Evolutionary conservation across 169 alveolate species (phyloP).

Genomic region (Eimeria maxima): DNA sequence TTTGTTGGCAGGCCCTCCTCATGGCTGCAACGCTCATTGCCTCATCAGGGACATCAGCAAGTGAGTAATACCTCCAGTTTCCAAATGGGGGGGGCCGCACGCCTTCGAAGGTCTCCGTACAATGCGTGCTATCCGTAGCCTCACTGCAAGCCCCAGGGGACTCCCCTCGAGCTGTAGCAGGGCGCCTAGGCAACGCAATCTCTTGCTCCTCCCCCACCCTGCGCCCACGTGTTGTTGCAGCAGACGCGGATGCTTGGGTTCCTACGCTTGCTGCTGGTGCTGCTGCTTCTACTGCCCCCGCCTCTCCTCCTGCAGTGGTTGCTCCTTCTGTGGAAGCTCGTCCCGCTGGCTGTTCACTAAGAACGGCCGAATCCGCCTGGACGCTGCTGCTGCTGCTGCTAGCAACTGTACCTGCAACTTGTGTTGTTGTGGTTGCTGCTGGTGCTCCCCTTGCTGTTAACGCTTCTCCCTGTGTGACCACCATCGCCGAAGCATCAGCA

Average conservation of each 20-base stretch:
- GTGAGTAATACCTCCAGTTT: slow-evolving; percentile 18
- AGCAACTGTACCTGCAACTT: neutral
- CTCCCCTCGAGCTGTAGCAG: slow-evolving; percentile 27
- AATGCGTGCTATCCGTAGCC: slow-evolving; percentile 66
- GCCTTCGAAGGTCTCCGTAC: slow-evolving; percentile 51
- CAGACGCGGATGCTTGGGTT: neutral
- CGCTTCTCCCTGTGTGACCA: neutral
- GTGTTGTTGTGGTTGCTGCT: neutral
- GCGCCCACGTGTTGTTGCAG: slow-evolving; percentile 25
- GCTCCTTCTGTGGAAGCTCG: neutral
- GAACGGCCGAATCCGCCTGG: neutral
- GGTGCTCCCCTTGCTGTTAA: neutral
- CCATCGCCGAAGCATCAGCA: neutral
- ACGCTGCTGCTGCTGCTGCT: neutral
- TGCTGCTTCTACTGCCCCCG: neutral
- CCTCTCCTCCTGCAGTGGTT: neutral
- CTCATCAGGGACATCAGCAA: slow-evolving; percentile 57
- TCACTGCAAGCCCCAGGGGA: slow-evolving; percentile 72
- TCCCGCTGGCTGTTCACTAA: neutral
- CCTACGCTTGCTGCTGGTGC: slow-evolving; percentile 2
- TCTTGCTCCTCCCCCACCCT: neutral
- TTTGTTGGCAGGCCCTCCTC: slow-evolving; percentile 5
- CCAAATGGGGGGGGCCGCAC: slow-evolving; percentile 61
- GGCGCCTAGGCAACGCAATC: neutral
- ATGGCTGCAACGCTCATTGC: slow-evolving; percentile 58